These are phyloP conservation scores for Zygoascus tannicola DNA, from an alignment of 805 yeast genomes.

Conservation along the genomic window DNA sequence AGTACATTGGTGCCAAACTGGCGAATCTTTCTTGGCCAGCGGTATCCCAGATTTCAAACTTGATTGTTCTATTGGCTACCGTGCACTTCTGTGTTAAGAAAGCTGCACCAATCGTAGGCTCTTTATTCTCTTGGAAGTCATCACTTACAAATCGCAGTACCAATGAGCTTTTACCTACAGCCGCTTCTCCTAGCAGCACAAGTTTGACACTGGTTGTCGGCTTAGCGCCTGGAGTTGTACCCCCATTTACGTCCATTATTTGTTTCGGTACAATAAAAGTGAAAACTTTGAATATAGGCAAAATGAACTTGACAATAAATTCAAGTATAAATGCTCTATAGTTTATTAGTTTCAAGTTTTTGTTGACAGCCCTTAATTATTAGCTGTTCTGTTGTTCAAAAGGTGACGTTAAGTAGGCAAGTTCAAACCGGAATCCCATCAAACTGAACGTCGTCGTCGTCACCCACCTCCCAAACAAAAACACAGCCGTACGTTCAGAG, in stretches of 20 bases:
- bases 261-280: not conserved
- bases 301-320: too few species aligned
- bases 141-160: conserved; percentile 88
- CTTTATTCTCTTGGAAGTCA: conserved; percentile 95
- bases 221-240: conserved; percentile 23
- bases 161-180: conserved; percentile 91
- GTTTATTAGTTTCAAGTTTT: too few species aligned
- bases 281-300: too few species aligned
- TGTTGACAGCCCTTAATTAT: too few species aligned
- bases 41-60: conserved; percentile 69
- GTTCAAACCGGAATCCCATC: too few species aligned
- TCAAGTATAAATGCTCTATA: too few species aligned
- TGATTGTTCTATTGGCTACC: conserved; percentile 75
- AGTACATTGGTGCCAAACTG: conserved; percentile 92
- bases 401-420: too few species aligned
- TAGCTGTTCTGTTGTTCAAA: too few species aligned
- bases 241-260: conserved; percentile 10
- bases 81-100: conserved; percentile 89
- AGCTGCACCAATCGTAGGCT: conserved; percentile 98
- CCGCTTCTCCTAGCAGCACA: conserved; percentile 93
- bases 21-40: conserved; percentile 98
- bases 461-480: too few species aligned
- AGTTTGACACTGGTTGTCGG: conserved; percentile 72
- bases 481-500: too few species aligned
- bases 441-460: too few species aligned